These are phyloP conservation scores for Francoa sonchifolia DNA, from an alignment of 441 rosid species.

Conservation along the genomic window DNA sequence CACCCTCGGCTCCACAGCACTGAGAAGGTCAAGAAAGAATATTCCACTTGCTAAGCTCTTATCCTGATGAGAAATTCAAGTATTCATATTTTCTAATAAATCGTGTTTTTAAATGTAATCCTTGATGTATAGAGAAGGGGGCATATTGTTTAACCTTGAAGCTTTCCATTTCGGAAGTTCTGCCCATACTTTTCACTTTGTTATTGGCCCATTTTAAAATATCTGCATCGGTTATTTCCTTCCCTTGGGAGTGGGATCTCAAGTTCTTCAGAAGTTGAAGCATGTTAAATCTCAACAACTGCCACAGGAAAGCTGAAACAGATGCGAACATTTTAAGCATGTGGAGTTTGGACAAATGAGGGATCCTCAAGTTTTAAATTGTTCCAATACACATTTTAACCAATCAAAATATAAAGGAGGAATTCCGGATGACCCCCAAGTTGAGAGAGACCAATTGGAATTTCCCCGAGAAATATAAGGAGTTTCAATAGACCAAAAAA, in stretches of 20 bases:
- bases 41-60: slow-evolving; percentile 64
- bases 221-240: slow-evolving; percentile 72
- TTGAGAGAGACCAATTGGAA: neutral
- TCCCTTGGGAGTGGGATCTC: slow-evolving; percentile 63
- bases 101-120: too few relatives aligned
- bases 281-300: slow-evolving; percentile 84
- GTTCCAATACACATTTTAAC: neutral
- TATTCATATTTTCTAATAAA: neutral
- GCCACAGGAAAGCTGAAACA: slow-evolving; percentile 88
- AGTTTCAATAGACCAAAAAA: too few relatives aligned
- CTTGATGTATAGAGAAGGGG: too few relatives aligned
- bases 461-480: neutral
- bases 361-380: neutral
- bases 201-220: slow-evolving; percentile 81
- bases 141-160: slow-evolving; percentile 44
- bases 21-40: slow-evolving; percentile 85
- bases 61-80: slow-evolving; percentile 34
- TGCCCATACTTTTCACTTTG: slow-evolving; percentile 58
- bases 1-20: slow-evolving; percentile 86
- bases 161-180: slow-evolving; percentile 59
- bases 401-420: neutral
- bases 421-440: too few relatives aligned
- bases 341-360: neutral
- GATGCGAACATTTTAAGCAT: slow-evolving; percentile 6
- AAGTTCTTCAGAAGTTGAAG: slow-evolving; percentile 85